Evolutionary conservation across 2,329 filamentous ascomycete genomes (phyloP), one percentile per base, ranked within the genome.

Genomic region (Aureobasidium sp.): DNA sequence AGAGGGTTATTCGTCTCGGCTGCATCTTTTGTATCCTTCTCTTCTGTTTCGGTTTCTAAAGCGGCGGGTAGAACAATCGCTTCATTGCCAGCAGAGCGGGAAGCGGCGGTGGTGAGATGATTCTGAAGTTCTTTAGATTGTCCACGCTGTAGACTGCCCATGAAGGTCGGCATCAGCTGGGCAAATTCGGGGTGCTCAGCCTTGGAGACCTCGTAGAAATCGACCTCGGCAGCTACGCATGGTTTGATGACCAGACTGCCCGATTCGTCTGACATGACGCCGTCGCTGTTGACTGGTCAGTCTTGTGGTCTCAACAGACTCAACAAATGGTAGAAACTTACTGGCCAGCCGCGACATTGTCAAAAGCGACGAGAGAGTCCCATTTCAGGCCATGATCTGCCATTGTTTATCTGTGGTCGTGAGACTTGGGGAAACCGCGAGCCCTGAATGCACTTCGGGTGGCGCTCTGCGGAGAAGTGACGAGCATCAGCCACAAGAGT

Each of bases 161-260:
- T 85, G 76, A 87, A 97, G 5, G 85, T 82, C 50, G 94, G 93
- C 81, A 97, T 93, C 69, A 93, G 84, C 27, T 87, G 83, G 56
- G 86, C 83, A 69, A 97, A 90, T 1, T 87, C 84, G 34, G 86
- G 84, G 71, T 96, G 88, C 26, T 81, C 76, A 37, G 82, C 75
- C 32, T 86, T 71, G 29, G 78, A 87, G 43, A 85, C 84, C 73
- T 96, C 85, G 80, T 99, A 99, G 75, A 99, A 99, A 48, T 86
- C 82, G 69, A 97, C 85, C 77, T 99, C 94, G 66, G 86, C 82
- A 65, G 85, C 78, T 0, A 90, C 96, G 75, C 93, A 97, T 20
- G 94, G 94, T 76, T 99, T 99, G 72, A 97, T 90, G 73, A 99
- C 89, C 37, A 97, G 81, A 66, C 88, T 85, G 72, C 94, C 94